Conservation (phyloP, 169 alveolate species). For the Eimeria zaria region DNA sequence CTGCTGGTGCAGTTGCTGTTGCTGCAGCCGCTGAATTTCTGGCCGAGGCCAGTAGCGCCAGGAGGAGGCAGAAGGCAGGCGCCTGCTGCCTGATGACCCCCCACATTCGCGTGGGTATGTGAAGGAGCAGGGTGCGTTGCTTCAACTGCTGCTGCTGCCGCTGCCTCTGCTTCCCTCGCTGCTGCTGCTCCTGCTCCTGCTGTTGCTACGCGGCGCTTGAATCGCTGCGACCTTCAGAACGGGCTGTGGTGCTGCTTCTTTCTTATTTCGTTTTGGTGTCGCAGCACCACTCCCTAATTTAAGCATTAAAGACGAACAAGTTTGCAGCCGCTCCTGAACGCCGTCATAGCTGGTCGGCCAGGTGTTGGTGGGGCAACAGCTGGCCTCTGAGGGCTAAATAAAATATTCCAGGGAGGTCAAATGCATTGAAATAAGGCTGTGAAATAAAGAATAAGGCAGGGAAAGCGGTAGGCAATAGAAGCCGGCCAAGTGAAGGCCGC, state of each 20-base stretch:
- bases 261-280: not conserved
- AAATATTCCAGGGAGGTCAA: not conserved
- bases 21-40: not conserved
- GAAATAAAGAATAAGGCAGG: not conserved
- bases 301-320: not conserved
- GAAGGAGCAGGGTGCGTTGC: not conserved
- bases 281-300: not conserved
- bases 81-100: not conserved
- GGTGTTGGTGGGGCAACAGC: not conserved
- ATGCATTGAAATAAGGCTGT: not conserved
- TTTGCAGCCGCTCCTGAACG: not conserved
- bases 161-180: not conserved
- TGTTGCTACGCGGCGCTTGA: not conserved
- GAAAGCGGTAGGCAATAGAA: not conserved
- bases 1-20: not conserved
- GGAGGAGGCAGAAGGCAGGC: slow-evolving; percentile 4
- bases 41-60: slow-evolving; percentile 1
- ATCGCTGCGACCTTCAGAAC: not conserved
- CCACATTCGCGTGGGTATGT: not conserved
- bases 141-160: slow-evolving; percentile 2
- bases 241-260: not conserved
- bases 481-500: not conserved
- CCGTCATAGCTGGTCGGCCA: not conserved
- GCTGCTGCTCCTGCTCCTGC: slow-evolving; percentile 20
- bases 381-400: not conserved